phyloP scores from a whole-genome alignment of 1,139 yeast species.

The Sugiyamaella grinbergsii region DNA sequence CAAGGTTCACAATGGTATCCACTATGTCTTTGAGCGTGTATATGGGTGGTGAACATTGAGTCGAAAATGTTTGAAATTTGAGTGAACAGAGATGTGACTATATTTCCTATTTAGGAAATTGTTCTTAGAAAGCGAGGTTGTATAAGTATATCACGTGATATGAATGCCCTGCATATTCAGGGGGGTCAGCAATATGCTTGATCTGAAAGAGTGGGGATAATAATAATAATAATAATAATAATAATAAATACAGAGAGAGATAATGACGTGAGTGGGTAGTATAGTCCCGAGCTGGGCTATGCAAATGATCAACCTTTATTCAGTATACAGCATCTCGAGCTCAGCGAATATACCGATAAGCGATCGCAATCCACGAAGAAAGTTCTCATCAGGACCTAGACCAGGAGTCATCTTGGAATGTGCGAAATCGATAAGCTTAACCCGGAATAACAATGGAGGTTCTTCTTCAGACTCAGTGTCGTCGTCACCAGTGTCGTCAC shows the following conservation, averaged over 20 bases:
- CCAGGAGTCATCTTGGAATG: constrained; percentile 70
- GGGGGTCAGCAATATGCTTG: no score
- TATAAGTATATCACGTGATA: constrained; percentile 17
- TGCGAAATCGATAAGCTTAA: constrained; percentile 85
- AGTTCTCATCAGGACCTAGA: constrained; percentile 69
- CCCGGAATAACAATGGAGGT: constrained; percentile 50
- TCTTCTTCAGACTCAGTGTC: constrained; percentile 35
- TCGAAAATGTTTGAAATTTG: constrained; percentile 3
- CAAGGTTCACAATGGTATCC: constrained; percentile 16
- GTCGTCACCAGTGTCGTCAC: constrained; percentile 38
- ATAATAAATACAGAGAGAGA: no score
- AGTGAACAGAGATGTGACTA: constrained; percentile 17
- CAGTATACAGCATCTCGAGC: constrained; percentile 23
- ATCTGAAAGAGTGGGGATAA: no score
- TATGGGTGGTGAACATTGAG: background rate
- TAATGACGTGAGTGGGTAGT: no score
- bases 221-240: no score
- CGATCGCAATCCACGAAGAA: constrained; percentile 66
- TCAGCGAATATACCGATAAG: constrained; percentile 51
- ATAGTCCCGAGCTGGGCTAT: background rate
- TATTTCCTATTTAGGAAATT: constrained; percentile 21
- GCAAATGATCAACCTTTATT: background rate
- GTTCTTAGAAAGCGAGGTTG: no score
- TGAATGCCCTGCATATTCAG: constrained; percentile 4
- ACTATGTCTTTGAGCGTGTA: background rate